Base-by-base conservation (phyloP, 2,329 filamentous ascomycete species). In the Neonectria magnoliae region DNA sequence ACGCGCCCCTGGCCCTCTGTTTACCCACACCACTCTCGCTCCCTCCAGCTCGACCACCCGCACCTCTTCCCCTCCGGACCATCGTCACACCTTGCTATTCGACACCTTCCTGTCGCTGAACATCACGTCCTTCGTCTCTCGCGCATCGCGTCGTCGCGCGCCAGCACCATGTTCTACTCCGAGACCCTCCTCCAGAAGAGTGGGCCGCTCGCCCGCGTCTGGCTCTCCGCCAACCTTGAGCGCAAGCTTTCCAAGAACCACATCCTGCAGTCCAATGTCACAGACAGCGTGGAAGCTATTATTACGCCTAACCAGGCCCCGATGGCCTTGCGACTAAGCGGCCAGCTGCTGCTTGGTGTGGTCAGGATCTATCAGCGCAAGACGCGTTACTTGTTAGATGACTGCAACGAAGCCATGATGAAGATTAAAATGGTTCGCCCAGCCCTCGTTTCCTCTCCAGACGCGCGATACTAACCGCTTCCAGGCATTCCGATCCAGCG, bases 321-420 rank as follows among this genome's bases (percentile, higher is more conserved):
- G 31, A 95, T 99, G 88, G 96, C 96, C 31, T 82, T 99, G 75
- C 93, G 96, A 72, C 83, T 99, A 67, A 98, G 94, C 76, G 94
- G 95, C 65, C 96, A 99, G 82, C 86, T 99, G 62, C 84, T 99
- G 76, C 87, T 99, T 60, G 96, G 96, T 82, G 96, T 99, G 27
- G 96, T 98, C 73, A 90, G 95, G 77, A 99, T 99, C 76, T 99
- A 99, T 81, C 97, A 94, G 80, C 88, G 96, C 76, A 99, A 99
- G 82, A 95, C 96, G 76, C 92, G 94, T 75, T 99, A 99, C 80
- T 84, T 99, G 55, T 85, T 98, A 52, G 96, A 99, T 76, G 96
- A 99, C 78, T 99, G 96, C 82, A 98, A 97, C 75, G 96, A 99
- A 81, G 95, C 95, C 42, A 84, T 99, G 70, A 91, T 97, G 85